Base-by-base conservation (phyloP, 1,284 basidiomycete genomes). In the Ustilago hordei region DNA sequence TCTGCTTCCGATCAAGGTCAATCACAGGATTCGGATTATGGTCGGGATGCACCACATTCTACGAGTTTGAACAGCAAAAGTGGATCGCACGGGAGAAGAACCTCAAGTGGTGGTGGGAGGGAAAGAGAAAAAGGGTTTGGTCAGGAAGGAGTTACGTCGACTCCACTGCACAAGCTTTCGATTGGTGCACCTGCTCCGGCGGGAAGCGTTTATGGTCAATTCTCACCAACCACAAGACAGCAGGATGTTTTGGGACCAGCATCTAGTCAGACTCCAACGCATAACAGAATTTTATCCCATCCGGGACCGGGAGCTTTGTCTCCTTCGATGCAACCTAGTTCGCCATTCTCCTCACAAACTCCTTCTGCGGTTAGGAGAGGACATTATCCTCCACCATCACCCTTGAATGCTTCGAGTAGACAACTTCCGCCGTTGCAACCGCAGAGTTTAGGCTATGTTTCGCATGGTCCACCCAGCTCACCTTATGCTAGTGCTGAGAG, bases 111-210 rank as follows among this genome's bases (percentile, higher is more conserved):
- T 19, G 58, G 56, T 19, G 60, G 56, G 12, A 58, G 23, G 23
- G 23, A 28, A 28, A 28, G 23, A 28, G 23, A 28, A 28, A 28
- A 28, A 28, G 23, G 59, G 32, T 66, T 47, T 4, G 8, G 53
- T 5, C 59, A 69, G 13, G 61, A 31, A 8, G 66, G 63, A n/a
- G 60, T 53, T 13, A 77, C 69, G 0, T 66, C 64, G 31, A 78
- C 71, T 4, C 75, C 75, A n/a, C 60, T 78, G 53, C 75, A 78
- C 56, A 74, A 78, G 62, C 64, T 78, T 13, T 78, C 75, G 34
- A 78, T 74, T 50, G 75, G 75, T n/a, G 75, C 75, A 23, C 70
- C 75, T 7, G 75, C 69, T 41, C 75, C 69, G 0, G 28, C 71
- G 8, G 60, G 70, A 11, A 69, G 70, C n/a, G 64, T 67, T 7